phyloP scores from a whole-genome alignment of 1,284 basidiomycete genomes.

The Malassezia equina region DNA sequence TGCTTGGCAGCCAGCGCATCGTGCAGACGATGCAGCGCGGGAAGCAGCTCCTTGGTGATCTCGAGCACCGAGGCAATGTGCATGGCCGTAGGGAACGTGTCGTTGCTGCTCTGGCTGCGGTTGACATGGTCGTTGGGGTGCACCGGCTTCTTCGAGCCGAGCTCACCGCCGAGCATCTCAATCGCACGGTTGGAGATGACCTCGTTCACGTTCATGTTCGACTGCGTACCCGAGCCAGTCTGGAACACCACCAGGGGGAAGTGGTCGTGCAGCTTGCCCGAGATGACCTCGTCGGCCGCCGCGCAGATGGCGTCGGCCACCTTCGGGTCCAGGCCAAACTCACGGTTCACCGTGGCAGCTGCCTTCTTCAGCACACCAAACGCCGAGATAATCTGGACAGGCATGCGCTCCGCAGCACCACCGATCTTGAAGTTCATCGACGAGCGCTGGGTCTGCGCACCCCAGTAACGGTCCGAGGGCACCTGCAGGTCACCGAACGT shows the following conservation, averaged over 20 bases:
- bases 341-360: conserved; percentile 79
- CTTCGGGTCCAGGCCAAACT: conserved; percentile 81
- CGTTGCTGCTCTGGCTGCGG: conserved; percentile 97
- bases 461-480: conserved; percentile 91
- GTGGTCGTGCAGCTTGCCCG: conserved; percentile 70
- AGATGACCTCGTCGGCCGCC: conserved; percentile 95
- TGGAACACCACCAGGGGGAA: conserved; percentile 99
- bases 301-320: conserved; percentile 78
- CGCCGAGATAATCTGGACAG: conserved; percentile 86
- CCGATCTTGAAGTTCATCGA: conserved; percentile 98
- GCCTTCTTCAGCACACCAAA: conserved; percentile 98
- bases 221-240: conserved; percentile 96
- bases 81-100: conserved; percentile 99
- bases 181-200: conserved; percentile 98
- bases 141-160: conserved; percentile 92
- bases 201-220: conserved; percentile 99
- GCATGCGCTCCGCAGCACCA: conserved; percentile 81
- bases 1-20: conserved; percentile 72
- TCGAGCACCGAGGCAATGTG: conserved; percentile 92
- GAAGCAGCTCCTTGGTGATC: conserved; percentile 68
- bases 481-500: conserved; percentile 89
- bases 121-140: conserved; percentile 99
- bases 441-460: conserved; percentile 95
- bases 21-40: conserved; percentile 72
- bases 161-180: conserved; percentile 85